phyloP scores from a whole-genome alignment of 176 grass and related monocot species.

The Oryza rufipogon region DNA sequence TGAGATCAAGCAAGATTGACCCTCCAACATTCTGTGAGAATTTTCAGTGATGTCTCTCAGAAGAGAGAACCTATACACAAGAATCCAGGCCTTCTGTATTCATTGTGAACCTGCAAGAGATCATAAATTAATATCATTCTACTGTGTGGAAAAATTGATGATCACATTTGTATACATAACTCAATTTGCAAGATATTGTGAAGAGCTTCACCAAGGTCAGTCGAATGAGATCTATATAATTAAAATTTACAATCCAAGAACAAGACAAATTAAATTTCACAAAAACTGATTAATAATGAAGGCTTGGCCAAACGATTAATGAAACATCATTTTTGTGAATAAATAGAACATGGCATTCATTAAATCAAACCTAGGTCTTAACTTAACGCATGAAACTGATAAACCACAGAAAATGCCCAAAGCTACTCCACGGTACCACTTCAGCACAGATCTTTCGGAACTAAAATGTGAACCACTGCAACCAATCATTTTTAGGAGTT shows the following conservation, averaged over 20 bases:
- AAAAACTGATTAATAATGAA: not conserved
- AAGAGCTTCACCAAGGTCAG: constrained; percentile 12
- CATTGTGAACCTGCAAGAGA: constrained; percentile 47
- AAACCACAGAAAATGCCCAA: not conserved
- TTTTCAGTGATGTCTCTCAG: constrained; percentile 23
- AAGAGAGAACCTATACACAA: constrained; percentile 37
- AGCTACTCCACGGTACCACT: constrained; percentile 15
- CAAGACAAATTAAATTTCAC: not conserved
- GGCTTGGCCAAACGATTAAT: constrained; percentile 3
- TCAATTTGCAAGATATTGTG: constrained; percentile 30
- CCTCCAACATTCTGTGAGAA: constrained; percentile 75
- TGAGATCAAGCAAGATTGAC: constrained; percentile 79
- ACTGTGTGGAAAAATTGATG: not conserved
- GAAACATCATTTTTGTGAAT: not conserved
- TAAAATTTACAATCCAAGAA: constrained; percentile 30
- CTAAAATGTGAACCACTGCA: not conserved
- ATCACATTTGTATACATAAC: constrained; percentile 2
- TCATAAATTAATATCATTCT: constrained; percentile 25
- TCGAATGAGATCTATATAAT: constrained; percentile 13
- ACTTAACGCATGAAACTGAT: not conserved
- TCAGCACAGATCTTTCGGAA: constrained; percentile 23
- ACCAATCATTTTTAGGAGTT: constrained; percentile 15
- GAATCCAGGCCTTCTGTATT: not conserved
- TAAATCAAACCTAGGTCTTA: not conserved
- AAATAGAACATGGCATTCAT: not conserved